Percentiles rank a stretch among this genome's conserved stretches.
Conservation (phyloP, 768 basidiomycete genomes). For the Calvatia gigantea region DNA sequence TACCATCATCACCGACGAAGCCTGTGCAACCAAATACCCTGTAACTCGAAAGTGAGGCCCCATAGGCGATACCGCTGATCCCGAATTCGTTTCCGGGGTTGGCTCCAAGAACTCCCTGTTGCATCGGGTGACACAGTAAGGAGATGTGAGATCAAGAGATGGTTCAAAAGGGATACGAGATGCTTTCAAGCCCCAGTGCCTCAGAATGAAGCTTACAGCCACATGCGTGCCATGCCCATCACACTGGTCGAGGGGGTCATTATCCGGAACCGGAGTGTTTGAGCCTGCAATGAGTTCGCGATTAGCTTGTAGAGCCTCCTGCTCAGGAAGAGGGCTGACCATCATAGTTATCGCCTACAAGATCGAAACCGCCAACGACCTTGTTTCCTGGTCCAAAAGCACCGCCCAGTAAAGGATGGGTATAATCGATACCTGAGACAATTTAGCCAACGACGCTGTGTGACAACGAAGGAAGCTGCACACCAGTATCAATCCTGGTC, state of each 20-base stretch:
- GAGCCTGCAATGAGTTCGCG: constrained; percentile 23
- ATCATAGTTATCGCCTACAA: constrained; percentile 53
- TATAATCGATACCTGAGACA: constrained; percentile 46
- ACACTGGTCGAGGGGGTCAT: constrained; percentile 52
- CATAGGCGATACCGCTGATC: constrained; percentile 68
- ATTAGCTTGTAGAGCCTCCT: background rate
- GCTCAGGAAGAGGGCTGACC: constrained; percentile 25
- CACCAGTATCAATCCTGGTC: constrained; percentile 47
- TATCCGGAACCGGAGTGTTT: constrained; percentile 47
- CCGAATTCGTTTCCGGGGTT: constrained; percentile 58
- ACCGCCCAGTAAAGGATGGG: constrained; percentile 51
- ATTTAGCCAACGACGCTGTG: background rate
- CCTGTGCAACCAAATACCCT: constrained; percentile 62
- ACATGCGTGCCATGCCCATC: constrained; percentile 55
- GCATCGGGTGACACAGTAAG: constrained; percentile 4
- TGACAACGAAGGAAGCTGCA: background rate
- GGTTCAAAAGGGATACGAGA: background rate
- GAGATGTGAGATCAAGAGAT: background rate
- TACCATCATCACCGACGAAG: constrained; percentile 48
- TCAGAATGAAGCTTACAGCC: constrained; percentile 29
- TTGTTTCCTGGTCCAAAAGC: constrained; percentile 53
- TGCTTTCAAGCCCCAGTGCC: background rate
- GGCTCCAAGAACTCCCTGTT: constrained; percentile 60
- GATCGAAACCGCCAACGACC: constrained; percentile 50
- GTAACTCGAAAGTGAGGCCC: constrained; percentile 51